Evolutionary conservation across 148 eudicot species (phyloP).

Genomic region (Silene conica): DNA sequence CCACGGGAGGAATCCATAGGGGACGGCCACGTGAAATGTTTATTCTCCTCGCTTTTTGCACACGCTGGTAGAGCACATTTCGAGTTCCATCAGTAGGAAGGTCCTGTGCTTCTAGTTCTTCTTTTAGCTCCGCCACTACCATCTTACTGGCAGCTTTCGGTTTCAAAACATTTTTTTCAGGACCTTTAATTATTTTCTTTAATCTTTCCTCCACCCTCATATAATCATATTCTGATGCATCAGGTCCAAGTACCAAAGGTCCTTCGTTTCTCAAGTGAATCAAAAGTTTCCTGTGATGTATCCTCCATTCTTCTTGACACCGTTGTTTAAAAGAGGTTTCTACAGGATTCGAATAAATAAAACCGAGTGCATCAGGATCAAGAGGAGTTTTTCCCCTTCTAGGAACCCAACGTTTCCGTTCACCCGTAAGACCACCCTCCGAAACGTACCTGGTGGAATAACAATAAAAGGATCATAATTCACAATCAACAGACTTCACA

Average conservation of each 20-base stretch:
- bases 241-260: conserved; percentile 54
- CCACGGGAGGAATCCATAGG: conserved; percentile 95
- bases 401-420: conserved; percentile 97
- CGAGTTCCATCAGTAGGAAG: conserved; percentile 94
- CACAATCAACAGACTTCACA: background rate
- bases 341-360: conserved; percentile 63
- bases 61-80: conserved; percentile 94
- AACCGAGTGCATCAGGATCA: conserved; percentile 96
- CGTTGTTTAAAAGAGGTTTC: conserved; percentile 93
- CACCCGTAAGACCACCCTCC: conserved; percentile 98
- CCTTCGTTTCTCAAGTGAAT: conserved; percentile 71
- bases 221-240: conserved; percentile 69
- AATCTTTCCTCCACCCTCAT: conserved; percentile 79
- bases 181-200: conserved; percentile 74
- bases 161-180: conserved; percentile 66
- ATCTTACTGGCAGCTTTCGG: conserved; percentile 99
- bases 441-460: conserved; percentile 56
- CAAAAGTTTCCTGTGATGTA: conserved; percentile 72
- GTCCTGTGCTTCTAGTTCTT: conserved; percentile 96
- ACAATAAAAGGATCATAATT: conserved; percentile 2
- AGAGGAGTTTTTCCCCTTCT: conserved; percentile 89
- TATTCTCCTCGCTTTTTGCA: conserved; percentile 94
- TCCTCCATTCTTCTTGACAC: conserved; percentile 75
- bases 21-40: conserved; percentile 95
- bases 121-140: conserved; percentile 84